These are phyloP conservation scores for Neospermospora avenae DNA, from an alignment of 2,329 filamentous ascomycete genomes.

Conservation along the genomic window DNA sequence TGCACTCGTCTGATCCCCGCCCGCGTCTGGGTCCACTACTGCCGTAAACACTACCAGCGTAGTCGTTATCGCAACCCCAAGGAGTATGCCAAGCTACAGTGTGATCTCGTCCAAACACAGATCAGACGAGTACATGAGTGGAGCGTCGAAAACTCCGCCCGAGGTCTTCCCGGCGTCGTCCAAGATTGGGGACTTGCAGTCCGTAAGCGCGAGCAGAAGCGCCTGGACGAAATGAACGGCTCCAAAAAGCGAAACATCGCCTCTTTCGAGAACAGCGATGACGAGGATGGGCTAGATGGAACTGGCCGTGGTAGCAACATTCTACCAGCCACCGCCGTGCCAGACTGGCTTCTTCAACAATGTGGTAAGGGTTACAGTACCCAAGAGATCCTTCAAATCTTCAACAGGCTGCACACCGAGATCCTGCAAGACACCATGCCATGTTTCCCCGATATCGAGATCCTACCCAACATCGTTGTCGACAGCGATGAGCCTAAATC, in stretches of 20 bases:
- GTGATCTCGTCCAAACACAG: constrained; percentile 60
- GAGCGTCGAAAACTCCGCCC: constrained; percentile 49
- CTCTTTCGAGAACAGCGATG: constrained; percentile 27
- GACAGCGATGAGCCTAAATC: constrained; percentile 31
- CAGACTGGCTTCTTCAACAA: constrained; percentile 33
- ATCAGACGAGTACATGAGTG: constrained; percentile 61
- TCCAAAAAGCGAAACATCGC: constrained; percentile 29
- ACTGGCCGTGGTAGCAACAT: constrained; percentile 14
- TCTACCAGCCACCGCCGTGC: constrained; percentile 34
- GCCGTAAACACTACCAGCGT: constrained; percentile 80
- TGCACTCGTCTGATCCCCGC: constrained; percentile 69
- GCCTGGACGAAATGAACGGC: constrained; percentile 43
- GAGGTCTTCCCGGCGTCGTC: constrained; percentile 44
- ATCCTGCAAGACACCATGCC: constrained; percentile 36
- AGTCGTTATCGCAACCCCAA: constrained; percentile 64
- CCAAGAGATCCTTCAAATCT: constrained; percentile 36
- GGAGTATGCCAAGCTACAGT: constrained; percentile 60
- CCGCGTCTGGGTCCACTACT: constrained; percentile 71
- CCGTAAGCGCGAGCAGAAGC: constrained; percentile 61
- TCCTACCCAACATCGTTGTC: constrained; percentile 37
- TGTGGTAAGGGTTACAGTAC: constrained; percentile 36
- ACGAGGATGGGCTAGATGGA: constrained; percentile 27
- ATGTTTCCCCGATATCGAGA: constrained; percentile 40
- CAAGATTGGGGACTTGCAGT: constrained; percentile 59
- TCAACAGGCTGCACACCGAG: constrained; percentile 36